phyloP scores from a whole-genome alignment of 2,329 filamentous ascomycete species.

The Fusarium kyushuense region DNA sequence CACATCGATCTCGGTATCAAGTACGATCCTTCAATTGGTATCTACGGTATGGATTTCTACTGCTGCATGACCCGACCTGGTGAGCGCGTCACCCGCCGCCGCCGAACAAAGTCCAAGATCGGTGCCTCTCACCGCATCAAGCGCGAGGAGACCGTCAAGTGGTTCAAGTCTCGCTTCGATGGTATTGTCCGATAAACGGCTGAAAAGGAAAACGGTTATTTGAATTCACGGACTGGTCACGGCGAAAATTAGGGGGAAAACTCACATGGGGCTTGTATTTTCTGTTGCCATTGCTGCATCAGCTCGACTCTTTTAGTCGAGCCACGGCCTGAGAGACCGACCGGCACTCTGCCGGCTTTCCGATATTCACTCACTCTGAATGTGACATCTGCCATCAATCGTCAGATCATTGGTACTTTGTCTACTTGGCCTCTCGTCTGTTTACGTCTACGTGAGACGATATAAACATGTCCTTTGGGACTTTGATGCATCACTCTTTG shows the following conservation, averaged over 20 bases:
- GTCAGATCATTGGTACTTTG: constrained; percentile 40
- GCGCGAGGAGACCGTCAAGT: constrained; percentile 95
- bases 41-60: constrained; percentile 99
- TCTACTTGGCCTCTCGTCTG: constrained; percentile 41
- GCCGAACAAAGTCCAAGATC: constrained; percentile 87
- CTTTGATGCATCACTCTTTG: constrained; percentile 28
- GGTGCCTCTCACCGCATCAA: constrained; percentile 93
- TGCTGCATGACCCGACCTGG: constrained; percentile 99
- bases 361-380: constrained; percentile 53
- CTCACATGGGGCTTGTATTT: constrained; percentile 56
- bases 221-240: constrained; percentile 55
- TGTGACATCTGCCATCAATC: constrained; percentile 54
- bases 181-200: constrained; percentile 94
- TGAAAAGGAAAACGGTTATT: constrained; percentile 41
- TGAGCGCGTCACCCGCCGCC: constrained; percentile 96
- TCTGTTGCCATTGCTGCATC: constrained; percentile 61
- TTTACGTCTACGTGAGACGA: constrained; percentile 44
- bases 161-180: constrained; percentile 93
- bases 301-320: constrained; percentile 69
- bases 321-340: constrained; percentile 80
- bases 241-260: constrained; percentile 56
- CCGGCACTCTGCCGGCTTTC: constrained; percentile 75
- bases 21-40: constrained; percentile 98
- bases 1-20: constrained; percentile 99
- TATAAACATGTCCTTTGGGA: constrained; percentile 33